Conservation (phyloP, 305 asterid species). For the Fraxinus albicans region DNA sequence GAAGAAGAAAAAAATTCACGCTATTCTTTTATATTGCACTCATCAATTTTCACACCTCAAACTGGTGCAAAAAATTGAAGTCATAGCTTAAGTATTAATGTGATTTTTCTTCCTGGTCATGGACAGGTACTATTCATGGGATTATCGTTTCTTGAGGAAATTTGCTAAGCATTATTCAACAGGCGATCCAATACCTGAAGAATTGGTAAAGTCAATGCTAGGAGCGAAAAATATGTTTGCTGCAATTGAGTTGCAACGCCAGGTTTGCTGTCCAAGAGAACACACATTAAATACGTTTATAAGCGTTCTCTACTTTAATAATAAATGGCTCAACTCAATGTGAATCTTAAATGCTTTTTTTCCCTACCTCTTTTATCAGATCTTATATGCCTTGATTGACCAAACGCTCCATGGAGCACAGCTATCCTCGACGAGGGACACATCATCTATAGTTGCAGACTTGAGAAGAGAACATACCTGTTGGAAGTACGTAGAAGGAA, state of each 20-base stretch:
- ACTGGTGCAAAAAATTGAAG: constrained; percentile 9
- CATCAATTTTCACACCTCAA: constrained; percentile 15
- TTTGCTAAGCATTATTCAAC: constrained; percentile 82
- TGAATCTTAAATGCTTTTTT: constrained; percentile 9
- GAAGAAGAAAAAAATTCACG: not conserved
- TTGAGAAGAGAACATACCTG: constrained; percentile 74
- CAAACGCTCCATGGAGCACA: constrained; percentile 68
- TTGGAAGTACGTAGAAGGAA: constrained; percentile 88
- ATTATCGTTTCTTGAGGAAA: constrained; percentile 70
- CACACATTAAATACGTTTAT: constrained; percentile 12
- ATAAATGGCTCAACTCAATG: constrained; percentile 14
- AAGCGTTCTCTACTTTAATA: constrained; percentile 10
- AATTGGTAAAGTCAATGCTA: constrained; percentile 64
- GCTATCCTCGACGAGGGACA: constrained; percentile 52
- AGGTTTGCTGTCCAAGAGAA: constrained; percentile 50
- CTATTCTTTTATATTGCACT: constrained; percentile 9
- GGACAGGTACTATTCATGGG: constrained; percentile 87
- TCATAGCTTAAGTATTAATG: constrained; percentile 10
- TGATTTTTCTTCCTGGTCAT: constrained; percentile 11
- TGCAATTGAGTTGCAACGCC: constrained; percentile 92
- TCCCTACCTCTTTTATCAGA: constrained; percentile 44
- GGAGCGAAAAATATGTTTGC: constrained; percentile 88
- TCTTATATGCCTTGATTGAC: constrained; percentile 81
- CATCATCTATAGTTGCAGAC: constrained; percentile 63
- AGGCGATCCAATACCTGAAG: constrained; percentile 84